Evolutionary conservation across 768 basidiomycete genomes (phyloP), one percentile per base, ranked within the genome.

Genomic region (Lactarius evosmus): DNA sequence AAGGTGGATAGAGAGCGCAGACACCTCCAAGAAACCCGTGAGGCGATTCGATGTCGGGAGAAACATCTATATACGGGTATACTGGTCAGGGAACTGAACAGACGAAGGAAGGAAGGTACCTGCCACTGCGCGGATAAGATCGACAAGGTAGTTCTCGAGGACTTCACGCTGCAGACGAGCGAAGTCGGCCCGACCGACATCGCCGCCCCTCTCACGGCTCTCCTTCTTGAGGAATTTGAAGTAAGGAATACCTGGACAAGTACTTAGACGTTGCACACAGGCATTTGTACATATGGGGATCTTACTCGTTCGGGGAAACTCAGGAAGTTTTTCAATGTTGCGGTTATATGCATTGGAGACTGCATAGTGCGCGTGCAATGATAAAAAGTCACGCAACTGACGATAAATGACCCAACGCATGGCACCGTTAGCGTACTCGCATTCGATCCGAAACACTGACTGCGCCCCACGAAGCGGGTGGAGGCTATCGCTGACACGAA

Each of bases 381-480:
- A 89, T 52, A 96, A 60, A 71, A 99, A 97, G 73, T 98, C 96
- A 66, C 92, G 86, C 59, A 97, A 80, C 75, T 95, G 88, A 58
- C 96, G 87, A 75, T 94, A 94, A n/a, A 93, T 82, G 32, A 97
- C 95, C 96, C 97, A 99, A 74, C 94, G 80, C 71, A 83, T 86
- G 14, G 88, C 87, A 25, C 93, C 93, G 67, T 96, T 95, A 0
- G 93, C 96, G 73, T 99, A 98, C 74, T 97, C 92, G 73, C 95
- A 98, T 74, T 95, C 93, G 68, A 95, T 93, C 17, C 93, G 85
- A 73, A 95, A 95, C 2, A 93, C 86, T 5, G 91, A 85, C 71
- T 89, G 90, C 51, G 84, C 77, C 25, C 84, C 81, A 66, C 93
- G 85, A 67, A 91, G 77, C 5, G 92, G 91, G 75, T 94, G 87